Evolutionary conservation across 106 monocot genomes (phyloP).

Genomic region (Dioscorea dumetorum): DNA sequence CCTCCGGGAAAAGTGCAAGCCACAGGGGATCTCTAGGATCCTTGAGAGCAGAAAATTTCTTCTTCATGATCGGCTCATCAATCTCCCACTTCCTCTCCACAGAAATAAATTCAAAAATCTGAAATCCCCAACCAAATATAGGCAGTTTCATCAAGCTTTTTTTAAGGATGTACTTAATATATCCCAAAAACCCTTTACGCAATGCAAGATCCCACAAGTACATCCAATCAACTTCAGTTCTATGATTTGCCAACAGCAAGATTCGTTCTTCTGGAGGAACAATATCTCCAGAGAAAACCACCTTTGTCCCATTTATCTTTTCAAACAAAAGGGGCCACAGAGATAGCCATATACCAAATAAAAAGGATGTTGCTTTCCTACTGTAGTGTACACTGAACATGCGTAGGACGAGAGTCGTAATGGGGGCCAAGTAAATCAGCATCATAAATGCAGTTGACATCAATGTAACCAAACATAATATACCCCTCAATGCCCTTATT

Average conservation of each 20-base stretch:
- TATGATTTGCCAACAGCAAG: conserved; percentile 81
- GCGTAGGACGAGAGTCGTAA: conserved; percentile 42
- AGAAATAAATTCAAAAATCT: conserved; percentile 90
- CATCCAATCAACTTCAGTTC: conserved; percentile 99
- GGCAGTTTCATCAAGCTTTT: conserved; percentile 95
- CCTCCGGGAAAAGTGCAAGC: conserved; percentile 95
- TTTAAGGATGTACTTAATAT: conserved; percentile 86
- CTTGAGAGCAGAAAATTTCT: conserved; percentile 55
- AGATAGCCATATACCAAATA: conserved; percentile 82
- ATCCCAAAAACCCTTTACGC: conserved; percentile 67
- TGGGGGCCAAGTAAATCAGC: conserved; percentile 69
- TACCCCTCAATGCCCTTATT: conserved; percentile 54
- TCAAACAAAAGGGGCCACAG: conserved; percentile 92
- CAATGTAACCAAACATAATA: conserved; percentile 49
- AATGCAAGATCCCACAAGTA: conserved; percentile 96
- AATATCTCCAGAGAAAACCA: conserved; percentile 74
- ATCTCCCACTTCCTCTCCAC: conserved; percentile 94
- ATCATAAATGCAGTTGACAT: conserved; percentile 72
- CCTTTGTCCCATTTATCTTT: conserved; percentile 87
- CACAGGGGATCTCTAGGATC: conserved; percentile 77
- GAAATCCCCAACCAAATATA: conserved; percentile 90
- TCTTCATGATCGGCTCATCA: conserved; percentile 59
- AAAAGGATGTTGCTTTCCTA: conserved; percentile 45
- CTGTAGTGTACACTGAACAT: conserved; percentile 72
- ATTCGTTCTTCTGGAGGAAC: conserved; percentile 53